Evolutionary conservation across 441 rosid species (phyloP), one percentile per base, ranked within the genome.

Genomic region (Pelargonium fulgidum): DNA sequence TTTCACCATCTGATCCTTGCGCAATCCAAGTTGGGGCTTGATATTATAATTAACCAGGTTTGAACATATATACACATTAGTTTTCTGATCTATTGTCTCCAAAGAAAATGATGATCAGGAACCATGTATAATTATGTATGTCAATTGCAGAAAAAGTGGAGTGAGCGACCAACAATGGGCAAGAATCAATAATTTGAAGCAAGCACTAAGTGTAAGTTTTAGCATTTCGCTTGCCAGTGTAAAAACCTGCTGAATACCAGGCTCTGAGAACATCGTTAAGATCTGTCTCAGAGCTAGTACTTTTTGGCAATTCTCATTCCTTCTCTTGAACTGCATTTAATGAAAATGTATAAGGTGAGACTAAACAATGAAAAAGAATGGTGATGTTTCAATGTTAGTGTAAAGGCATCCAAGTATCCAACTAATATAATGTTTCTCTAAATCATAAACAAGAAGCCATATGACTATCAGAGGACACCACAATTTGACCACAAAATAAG

Each of bases 181-280:
- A 24, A 2, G 26, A 24, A 24, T 24, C 26, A 24, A 24, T 24
- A 24, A 24, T 24, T 24, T 24, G 26, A 24, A 24, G 2, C 26
- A 24, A 26, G 33, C 33, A 26, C 33, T 1, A 26, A 26, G 33
- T 26, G 33, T 26, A 26, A 26, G 33, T 26, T 26, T 26, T 26
- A 26, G 33, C 52, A 45, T 45, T 45, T 13, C 52, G 75, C 86
- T 83, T 87, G 79, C 86, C 85, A 19, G 87, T 86, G 80, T 81
- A 74, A 75, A 86, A 81, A 76, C 93, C 90, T 10, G 87, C 86
- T 68, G 86, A 76, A 73, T 80, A 87, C 92, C 92, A 87, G 29
- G 90, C 87, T 63, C 82, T 84, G 64, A 87, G 74, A 70, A 87
- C 86, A 29, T 64, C 79, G 62, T 75, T 29, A 8, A 86, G 81